Base-by-base conservation (phyloP, 768 basidiomycete genomes). In the Boletus bicolor region DNA sequence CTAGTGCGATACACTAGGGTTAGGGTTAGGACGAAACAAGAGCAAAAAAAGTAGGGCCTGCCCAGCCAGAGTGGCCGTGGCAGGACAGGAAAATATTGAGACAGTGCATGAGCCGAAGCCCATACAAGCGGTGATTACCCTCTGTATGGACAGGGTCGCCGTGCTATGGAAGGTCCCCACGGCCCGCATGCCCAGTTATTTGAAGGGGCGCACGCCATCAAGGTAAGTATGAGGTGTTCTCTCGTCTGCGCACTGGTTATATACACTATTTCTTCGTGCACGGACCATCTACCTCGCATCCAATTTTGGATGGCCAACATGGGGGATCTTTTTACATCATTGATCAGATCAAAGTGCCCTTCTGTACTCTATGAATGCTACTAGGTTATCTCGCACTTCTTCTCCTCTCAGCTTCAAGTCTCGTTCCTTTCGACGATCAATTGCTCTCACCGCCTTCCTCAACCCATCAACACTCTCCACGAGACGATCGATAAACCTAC, bases 81-180 rank as follows among this genome's bases (percentile, higher is more conserved):
- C 75, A 76, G 81, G 81, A 85, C 83, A 73, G 84, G 83, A 79
- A 86, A 86, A 86, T 86, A 86, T 86, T 85, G 64, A 77, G 83
- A 85, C 82, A 79, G 79, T 86, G 83, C 85, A 85, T 84, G 81
- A 78, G 77, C 84, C 82, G 76, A 80, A 81, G 81, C 80, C 73
- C 82, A 85, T 79, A 84, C 82, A 84, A 84, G 69, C 79, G 77
- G 66, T 64, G 65, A 65, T 72, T 65, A 73, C 77, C 76, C 81
- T 79, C 81, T 84, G 79, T 72, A 59, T 72, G 83, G 82, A 83
- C 82, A 84, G 64, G 80, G 83, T 84, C 82, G 82, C 83, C 82
- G 81, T 84, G 82, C 82, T 82, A 84, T 84, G 82, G 73, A 79
- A 77, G 70, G 65, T 71, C 0, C 28, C 28, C 28, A 30, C 28